A percentile compares a stretch with the other conserved stretches of the same genome.
Conservation (phyloP, 2,329 filamentous ascomycete species). For the Monilinia vaccinii-corymbosi region DNA sequence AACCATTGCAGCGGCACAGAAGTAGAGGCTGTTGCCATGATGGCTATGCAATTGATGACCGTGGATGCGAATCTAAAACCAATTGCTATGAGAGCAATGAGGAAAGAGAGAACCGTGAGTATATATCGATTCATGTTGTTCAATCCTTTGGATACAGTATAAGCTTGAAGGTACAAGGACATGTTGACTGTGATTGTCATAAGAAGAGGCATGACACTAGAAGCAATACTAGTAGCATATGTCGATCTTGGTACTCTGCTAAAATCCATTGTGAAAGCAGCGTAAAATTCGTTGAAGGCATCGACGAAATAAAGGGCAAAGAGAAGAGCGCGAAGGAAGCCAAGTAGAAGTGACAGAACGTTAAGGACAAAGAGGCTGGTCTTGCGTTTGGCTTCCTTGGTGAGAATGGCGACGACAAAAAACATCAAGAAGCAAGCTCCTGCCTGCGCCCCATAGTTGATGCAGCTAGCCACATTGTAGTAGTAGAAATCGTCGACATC, state of each 20-base stretch:
- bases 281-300: conserved; percentile 42
- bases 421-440: conserved; percentile 50
- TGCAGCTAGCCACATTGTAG: conserved; percentile 39
- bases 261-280: conserved; percentile 39
- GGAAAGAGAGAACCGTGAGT: conserved; percentile 38
- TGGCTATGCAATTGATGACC: conserved; percentile 35
- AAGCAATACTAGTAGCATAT: conserved; percentile 39
- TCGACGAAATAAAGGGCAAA: conserved; percentile 42
- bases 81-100: conserved; percentile 42
- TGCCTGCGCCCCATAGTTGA: conserved; percentile 51
- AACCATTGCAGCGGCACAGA: conserved; percentile 33
- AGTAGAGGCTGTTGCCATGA: conserved; percentile 15
- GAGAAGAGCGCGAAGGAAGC: conserved; percentile 42
- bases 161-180: conserved; percentile 54
- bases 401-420: conserved; percentile 48
- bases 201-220: conserved; percentile 41
- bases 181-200: conserved; percentile 45
- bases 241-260: conserved; percentile 34
- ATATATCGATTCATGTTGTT: conserved; percentile 34
- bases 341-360: conserved; percentile 42
- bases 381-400: conserved; percentile 46
- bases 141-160: conserved; percentile 45
- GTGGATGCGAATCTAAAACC: conserved; percentile 44
- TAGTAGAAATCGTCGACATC: conserved; percentile 37
- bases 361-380: conserved; percentile 54